Conservation (phyloP, 2,329 filamentous ascomycete species). For the Chaetomium olivaceum region DNA sequence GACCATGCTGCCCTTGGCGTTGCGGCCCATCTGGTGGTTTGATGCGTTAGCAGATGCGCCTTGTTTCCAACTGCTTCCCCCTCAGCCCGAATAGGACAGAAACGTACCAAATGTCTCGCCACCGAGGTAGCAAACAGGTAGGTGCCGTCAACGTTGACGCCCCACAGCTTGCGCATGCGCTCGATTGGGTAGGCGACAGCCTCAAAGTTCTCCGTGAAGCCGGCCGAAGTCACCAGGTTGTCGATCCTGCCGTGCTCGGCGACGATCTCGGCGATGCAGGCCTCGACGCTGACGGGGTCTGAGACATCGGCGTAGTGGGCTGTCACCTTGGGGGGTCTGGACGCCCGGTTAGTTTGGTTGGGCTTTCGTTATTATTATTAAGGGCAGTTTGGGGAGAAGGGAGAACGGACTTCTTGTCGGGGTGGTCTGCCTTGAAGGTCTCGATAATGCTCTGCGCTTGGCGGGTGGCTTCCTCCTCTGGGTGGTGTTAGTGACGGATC, state of each 20-base stretch:
- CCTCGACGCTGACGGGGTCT: slow-evolving; percentile 73
- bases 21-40: slow-evolving; percentile 63
- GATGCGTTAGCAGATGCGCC: background rate
- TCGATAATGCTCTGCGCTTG: slow-evolving; percentile 74
- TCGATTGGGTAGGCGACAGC: slow-evolving; percentile 89
- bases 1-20: slow-evolving; percentile 80
- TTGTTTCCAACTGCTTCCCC: background rate
- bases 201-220: slow-evolving; percentile 94
- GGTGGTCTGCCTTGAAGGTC: slow-evolving; percentile 77
- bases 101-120: slow-evolving; percentile 68
- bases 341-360: background rate
- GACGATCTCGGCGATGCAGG: slow-evolving; percentile 70
- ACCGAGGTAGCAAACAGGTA: slow-evolving; percentile 84
- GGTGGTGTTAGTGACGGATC: background rate
- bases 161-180: slow-evolving; percentile 89
- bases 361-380: background rate
- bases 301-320: slow-evolving; percentile 90
- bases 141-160: slow-evolving; percentile 89
- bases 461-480: slow-evolving; percentile 79
- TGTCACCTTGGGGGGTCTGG: slow-evolving; percentile 75
- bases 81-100: background rate
- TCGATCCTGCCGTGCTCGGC: slow-evolving; percentile 78
- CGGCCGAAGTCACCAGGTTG: slow-evolving; percentile 91
- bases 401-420: slow-evolving; percentile 61
- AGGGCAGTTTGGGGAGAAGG: background rate